A percentile compares a stretch with the other conserved stretches of the same genome.
Evolutionary conservation across 1,284 basidiomycete genomes (phyloP).

Genomic region (Ustilago sp.): DNA sequence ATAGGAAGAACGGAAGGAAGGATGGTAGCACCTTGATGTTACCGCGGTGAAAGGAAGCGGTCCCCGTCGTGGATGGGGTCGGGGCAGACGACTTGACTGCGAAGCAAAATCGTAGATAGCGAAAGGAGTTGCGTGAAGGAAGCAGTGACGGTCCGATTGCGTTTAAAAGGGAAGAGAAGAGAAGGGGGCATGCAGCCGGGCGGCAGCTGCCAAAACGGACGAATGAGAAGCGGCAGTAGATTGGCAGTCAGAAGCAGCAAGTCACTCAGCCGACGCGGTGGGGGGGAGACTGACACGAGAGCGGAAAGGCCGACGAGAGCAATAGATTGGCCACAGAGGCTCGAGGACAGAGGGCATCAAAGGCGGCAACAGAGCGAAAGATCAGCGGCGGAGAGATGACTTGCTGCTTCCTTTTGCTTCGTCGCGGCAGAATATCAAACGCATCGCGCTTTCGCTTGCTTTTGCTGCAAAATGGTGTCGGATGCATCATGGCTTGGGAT

Average conservation of each 20-base stretch:
- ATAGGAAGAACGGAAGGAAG: neutral
- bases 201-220: constrained; percentile 25
- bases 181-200: constrained; percentile 27
- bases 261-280: constrained; percentile 14
- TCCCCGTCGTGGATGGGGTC: constrained; percentile 10
- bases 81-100: constrained; percentile 10
- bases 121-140: constrained; percentile 22
- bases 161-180: constrained; percentile 22
- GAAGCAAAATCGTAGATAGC: constrained; percentile 7
- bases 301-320: neutral
- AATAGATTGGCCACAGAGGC: neutral
- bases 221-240: constrained; percentile 19
- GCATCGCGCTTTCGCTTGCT: constrained; percentile 4
- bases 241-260: neutral
- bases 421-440: constrained; percentile 1
- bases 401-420: neutral
- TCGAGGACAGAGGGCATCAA: neutral
- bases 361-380: neutral
- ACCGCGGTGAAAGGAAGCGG: constrained; percentile 6
- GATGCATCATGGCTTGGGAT: constrained; percentile 1
- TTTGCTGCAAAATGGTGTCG: constrained; percentile 4
- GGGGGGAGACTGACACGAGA: neutral
- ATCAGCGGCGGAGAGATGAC: constrained; percentile 2
- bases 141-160: constrained; percentile 16
- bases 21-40: constrained; percentile 4